Percentiles rank a stretch among this genome's conserved stretches.
These are phyloP conservation scores for Candida insectorum DNA, from an alignment of 805 yeast species.

Conservation along the genomic window DNA sequence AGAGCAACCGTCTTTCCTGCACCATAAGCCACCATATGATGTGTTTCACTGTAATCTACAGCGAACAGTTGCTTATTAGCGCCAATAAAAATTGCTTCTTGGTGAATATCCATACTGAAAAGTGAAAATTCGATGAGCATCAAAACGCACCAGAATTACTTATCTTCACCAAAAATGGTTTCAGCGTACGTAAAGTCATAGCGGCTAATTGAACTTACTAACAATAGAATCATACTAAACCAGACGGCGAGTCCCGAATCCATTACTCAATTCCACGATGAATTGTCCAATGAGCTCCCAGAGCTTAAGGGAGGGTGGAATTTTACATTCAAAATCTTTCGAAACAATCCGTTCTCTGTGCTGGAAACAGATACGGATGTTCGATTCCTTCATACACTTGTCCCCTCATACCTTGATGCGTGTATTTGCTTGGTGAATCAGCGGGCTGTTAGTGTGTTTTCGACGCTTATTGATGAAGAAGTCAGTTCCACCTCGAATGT, in stretches of 20 bases:
- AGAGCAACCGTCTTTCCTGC: conserved; percentile 65
- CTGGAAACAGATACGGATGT: conserved; percentile 37
- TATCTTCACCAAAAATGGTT: conserved; percentile 19
- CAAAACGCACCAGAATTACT: background rate
- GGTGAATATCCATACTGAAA: conserved; percentile 5
- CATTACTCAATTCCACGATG: conserved; percentile 68
- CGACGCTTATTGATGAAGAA: conserved; percentile 33
- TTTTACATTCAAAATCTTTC: conserved; percentile 63
- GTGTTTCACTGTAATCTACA: conserved; percentile 45
- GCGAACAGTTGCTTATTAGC: conserved; percentile 66
- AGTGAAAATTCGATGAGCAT: conserved; percentile 5
- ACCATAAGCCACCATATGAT: conserved; percentile 61
- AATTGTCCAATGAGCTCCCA: conserved; percentile 65
- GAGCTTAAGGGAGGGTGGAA: conserved; percentile 60
- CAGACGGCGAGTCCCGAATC: conserved; percentile 51
- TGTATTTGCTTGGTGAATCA: conserved; percentile 49
- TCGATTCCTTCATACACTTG: conserved; percentile 47
- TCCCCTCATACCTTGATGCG: conserved; percentile 48
- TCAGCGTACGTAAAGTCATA: conserved; percentile 31
- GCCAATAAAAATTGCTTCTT: conserved; percentile 66
- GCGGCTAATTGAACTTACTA: background rate
- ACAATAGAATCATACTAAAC: conserved; percentile 32
- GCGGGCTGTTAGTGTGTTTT: conserved; percentile 32
- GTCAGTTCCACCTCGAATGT: conserved; percentile 9
- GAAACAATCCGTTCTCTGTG: conserved; percentile 55